These are phyloP conservation scores for Trichoderma reesei DNA, from an alignment of 495 filamentous ascomycete species.

Conservation along the genomic window DNA sequence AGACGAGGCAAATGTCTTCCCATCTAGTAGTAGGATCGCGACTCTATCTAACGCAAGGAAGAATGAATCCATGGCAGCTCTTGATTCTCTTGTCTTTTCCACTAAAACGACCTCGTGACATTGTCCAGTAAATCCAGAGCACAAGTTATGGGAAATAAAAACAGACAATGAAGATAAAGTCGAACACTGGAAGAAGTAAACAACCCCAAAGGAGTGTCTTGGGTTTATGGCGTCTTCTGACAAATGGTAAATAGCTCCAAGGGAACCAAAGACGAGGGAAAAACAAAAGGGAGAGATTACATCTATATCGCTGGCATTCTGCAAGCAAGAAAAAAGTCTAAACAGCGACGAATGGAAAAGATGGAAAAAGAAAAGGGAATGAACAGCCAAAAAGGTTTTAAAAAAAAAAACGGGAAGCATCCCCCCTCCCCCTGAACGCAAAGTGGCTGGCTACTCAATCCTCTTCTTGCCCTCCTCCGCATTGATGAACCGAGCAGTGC, in stretches of 20 bases:
- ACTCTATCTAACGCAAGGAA: too few species aligned
- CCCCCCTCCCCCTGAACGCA: neutral
- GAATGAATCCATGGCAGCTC: too few species aligned
- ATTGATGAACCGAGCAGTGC: conserved; percentile 66
- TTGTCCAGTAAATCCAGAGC: too few species aligned
- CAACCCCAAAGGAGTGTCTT: too few species aligned
- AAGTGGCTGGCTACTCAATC: conserved; percentile 51
- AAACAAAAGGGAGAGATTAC: neutral
- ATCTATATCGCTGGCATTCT: conserved; percentile 1
- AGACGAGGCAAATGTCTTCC: neutral
- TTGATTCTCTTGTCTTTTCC: neutral
- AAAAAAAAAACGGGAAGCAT: neutral
- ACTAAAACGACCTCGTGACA: neutral
- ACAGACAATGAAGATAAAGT: neutral
- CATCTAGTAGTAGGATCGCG: neutral
- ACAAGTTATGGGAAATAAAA: neutral
- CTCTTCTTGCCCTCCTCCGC: conserved; percentile 96
- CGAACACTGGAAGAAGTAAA: too few species aligned
- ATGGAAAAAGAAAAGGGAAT: neutral
- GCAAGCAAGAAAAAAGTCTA: conserved; percentile 10
- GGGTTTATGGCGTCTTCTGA: neutral
- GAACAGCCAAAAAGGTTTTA: neutral
- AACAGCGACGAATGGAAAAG: conserved; percentile 1
- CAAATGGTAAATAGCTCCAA: neutral
- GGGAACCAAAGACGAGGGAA: neutral